phyloP scores from a whole-genome alignment of 306 rosid genomes.

The Bauhinia variegata region DNA sequence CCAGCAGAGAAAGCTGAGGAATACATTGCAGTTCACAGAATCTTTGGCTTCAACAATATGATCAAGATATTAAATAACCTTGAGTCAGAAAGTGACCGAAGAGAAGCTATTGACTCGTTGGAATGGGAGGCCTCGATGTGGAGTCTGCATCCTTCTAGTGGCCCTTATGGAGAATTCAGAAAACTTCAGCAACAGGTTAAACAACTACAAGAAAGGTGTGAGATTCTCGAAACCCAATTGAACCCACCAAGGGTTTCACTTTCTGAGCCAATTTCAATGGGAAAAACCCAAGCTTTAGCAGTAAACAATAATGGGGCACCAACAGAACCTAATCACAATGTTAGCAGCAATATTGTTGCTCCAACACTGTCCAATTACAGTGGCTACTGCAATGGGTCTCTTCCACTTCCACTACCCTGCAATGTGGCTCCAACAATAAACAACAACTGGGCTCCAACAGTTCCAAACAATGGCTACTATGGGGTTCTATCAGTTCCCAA shows the following conservation, averaged over 20 bases:
- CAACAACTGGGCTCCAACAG: no score
- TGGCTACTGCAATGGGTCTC: no score
- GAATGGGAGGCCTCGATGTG: conserved; percentile 40
- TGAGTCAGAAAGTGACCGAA: background rate
- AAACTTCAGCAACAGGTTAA: background rate
- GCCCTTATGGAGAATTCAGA: conserved; percentile 27
- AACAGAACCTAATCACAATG: no score
- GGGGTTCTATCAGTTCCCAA: no score
- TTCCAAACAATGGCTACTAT: no score
- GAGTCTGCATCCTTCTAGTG: background rate
- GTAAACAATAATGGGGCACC: no score
- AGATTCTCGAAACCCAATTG: background rate
- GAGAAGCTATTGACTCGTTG: conserved; percentile 20
- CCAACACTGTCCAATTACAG: no score
- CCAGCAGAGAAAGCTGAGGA: conserved; percentile 4
- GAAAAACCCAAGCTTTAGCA: no score
- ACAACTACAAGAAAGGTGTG: background rate
- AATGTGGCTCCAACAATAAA: no score
- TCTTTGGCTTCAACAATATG: conserved; percentile 31
- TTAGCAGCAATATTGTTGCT: no score
- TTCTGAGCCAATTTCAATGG: background rate
- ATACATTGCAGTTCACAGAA: background rate
- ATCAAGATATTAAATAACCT: conserved; percentile 4
- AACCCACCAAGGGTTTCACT: background rate
- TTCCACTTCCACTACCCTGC: no score